Conservation (phyloP, 345 rosid genomes). For the Hirschfeldia incana region DNA sequence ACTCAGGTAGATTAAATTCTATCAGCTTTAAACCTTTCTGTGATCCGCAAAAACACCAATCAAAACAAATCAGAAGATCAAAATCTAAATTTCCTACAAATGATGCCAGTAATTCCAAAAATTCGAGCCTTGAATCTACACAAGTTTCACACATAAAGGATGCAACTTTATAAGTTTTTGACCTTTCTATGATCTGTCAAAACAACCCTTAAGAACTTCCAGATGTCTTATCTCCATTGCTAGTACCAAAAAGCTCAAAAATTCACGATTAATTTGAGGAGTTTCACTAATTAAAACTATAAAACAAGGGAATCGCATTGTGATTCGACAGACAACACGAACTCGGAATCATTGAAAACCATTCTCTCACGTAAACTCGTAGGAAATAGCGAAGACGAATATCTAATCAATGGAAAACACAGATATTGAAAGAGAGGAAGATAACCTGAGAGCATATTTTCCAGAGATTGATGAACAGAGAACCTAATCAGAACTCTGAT, state of each 20-base stretch:
- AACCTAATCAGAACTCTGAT: constrained; percentile 31
- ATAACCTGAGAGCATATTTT: constrained; percentile 36
- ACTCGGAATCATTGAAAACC: constrained; percentile 22
- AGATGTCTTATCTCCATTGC: background rate
- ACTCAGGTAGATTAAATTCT: background rate
- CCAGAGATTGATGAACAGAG: constrained; percentile 14
- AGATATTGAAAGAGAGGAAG: constrained; percentile 4
- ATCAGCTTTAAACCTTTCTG: too few species aligned
- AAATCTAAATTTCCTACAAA: background rate
- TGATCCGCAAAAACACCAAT: constrained; percentile 1
- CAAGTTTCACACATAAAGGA: background rate
- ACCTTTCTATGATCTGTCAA: constrained; percentile 15
- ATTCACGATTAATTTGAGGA: background rate
- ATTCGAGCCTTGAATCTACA: background rate
- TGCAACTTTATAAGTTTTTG: background rate
- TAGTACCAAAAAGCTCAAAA: constrained; percentile 6
- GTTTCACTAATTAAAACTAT: background rate
- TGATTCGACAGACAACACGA: constrained; percentile 18
- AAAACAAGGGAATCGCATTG: constrained; percentile 3
- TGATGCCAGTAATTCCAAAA: background rate
- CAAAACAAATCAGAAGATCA: background rate
- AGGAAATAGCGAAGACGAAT: background rate
- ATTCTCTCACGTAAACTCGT: constrained; percentile 18
- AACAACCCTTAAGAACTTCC: background rate
- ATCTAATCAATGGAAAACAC: background rate